These are phyloP conservation scores for Moesziomyces antarcticus DNA, from an alignment of 1,284 basidiomycete species.

Conservation along the genomic window DNA sequence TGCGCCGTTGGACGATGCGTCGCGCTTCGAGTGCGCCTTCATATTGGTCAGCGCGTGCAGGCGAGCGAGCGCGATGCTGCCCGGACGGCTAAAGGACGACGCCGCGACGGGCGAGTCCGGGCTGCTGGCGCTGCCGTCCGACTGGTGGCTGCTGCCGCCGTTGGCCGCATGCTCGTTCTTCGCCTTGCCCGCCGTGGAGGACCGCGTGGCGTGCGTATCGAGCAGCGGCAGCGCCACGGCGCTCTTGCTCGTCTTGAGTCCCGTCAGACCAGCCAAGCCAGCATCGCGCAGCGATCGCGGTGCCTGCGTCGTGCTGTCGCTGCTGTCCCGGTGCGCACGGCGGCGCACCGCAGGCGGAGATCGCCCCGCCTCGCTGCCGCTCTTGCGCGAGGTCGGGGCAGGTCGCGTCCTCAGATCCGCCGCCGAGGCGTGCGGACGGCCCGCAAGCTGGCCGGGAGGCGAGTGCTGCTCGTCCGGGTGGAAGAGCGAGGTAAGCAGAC, in stretches of 20 bases:
- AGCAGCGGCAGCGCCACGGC: constrained; percentile 72
- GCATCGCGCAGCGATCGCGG: constrained; percentile 34
- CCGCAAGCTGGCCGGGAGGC: constrained; percentile 55
- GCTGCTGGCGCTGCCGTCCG: constrained; percentile 37
- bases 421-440: constrained; percentile 57
- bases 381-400: constrained; percentile 15
- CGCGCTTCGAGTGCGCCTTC: constrained; percentile 42
- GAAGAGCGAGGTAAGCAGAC: constrained; percentile 64
- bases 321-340: constrained; percentile 38
- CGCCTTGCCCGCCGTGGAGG: constrained; percentile 67
- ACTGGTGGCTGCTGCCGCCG: constrained; percentile 25
- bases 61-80: constrained; percentile 44
- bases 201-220: constrained; percentile 70
- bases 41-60: constrained; percentile 44
- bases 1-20: constrained; percentile 15
- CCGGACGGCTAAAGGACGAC: constrained; percentile 30
- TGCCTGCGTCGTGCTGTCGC: constrained; percentile 23
- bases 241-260: constrained; percentile 75
- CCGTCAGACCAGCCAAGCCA: constrained; percentile 31
- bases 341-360: constrained; percentile 34
- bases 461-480: constrained; percentile 62
- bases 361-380: constrained; percentile 13
- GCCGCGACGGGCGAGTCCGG: constrained; percentile 29
- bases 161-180: constrained; percentile 26
- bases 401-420: constrained; percentile 50